phyloP scores from a whole-genome alignment of 345 rosid species.

The Eutrema yunnanense region DNA sequence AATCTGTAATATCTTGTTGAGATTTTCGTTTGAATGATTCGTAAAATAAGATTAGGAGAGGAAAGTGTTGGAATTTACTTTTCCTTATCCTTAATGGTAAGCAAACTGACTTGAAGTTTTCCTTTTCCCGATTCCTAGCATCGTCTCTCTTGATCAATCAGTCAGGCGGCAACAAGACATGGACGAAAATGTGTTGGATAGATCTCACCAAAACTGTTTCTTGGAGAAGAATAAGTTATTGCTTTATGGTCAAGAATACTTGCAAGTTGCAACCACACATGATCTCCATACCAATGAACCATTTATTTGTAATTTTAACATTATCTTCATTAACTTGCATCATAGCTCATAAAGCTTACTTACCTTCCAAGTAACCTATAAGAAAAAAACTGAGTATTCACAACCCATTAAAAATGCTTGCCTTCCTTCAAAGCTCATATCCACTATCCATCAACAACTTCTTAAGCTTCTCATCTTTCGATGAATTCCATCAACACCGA shows the following conservation, averaged over 20 bases:
- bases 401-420: neutral
- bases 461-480: neutral
- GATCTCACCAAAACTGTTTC: no score
- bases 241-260: no score
- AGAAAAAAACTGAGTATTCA: neutral
- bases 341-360: neutral
- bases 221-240: no score
- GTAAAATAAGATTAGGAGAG: no score
- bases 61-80: neutral
- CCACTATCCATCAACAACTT: neutral
- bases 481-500: conserved; percentile 14
- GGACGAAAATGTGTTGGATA: no score
- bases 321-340: neutral
- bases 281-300: no score
- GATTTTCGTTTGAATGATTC: no score
- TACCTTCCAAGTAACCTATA: conserved; percentile 23
- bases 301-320: no score
- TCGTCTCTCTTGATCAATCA: neutral
- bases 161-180: neutral
- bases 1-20: no score
- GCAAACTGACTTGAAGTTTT: neutral
- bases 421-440: conserved; percentile 18
- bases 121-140: neutral
- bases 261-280: no score
- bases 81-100: neutral